These are phyloP conservation scores for Actinomortierella ambigua DNA, from an alignment of 371 early-diverging fungal species.

Conservation along the genomic window DNA sequence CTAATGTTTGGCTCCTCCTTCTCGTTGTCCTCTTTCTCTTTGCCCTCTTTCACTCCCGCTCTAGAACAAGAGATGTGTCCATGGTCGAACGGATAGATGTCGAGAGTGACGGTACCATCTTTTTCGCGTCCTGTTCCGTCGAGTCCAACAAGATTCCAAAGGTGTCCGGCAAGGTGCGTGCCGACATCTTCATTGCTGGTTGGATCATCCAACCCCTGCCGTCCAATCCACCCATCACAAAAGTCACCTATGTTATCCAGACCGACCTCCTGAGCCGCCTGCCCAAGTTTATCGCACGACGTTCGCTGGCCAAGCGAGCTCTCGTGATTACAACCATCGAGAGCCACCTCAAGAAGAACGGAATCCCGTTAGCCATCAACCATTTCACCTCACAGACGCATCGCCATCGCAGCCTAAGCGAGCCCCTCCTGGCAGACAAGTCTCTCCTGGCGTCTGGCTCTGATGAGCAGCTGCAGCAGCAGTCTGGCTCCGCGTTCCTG, in stretches of 20 bases:
- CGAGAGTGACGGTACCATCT: constrained; percentile 61
- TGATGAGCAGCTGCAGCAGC: constrained; percentile 17
- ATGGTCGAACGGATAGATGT: constrained; percentile 69
- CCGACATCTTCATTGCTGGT: constrained; percentile 63
- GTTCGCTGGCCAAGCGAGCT: constrained; percentile 67
- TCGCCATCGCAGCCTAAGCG: constrained; percentile 43
- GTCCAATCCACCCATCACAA: constrained; percentile 60
- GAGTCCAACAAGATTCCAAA: constrained; percentile 65
- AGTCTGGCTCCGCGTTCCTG: constrained; percentile 40
- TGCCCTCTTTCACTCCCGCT: neutral
- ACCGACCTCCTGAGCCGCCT: constrained; percentile 60
- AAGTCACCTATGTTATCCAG: constrained; percentile 62
- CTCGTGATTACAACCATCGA: constrained; percentile 65
- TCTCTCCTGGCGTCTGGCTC: constrained; percentile 20
- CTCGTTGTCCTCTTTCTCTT: too few species aligned
- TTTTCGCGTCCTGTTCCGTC: constrained; percentile 68
- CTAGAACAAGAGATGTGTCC: constrained; percentile 63
- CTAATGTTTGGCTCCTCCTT: too few species aligned
- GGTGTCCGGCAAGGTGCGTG: constrained; percentile 58
- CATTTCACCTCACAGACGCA: constrained; percentile 25
- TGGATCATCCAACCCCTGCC: constrained; percentile 66
- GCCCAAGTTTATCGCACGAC: constrained; percentile 65
- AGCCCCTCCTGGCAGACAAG: constrained; percentile 37
- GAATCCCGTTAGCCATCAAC: constrained; percentile 48
- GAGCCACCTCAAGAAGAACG: constrained; percentile 64